Conservation (phyloP, 371 early-diverging fungal species). For the Circinella minor region DNA sequence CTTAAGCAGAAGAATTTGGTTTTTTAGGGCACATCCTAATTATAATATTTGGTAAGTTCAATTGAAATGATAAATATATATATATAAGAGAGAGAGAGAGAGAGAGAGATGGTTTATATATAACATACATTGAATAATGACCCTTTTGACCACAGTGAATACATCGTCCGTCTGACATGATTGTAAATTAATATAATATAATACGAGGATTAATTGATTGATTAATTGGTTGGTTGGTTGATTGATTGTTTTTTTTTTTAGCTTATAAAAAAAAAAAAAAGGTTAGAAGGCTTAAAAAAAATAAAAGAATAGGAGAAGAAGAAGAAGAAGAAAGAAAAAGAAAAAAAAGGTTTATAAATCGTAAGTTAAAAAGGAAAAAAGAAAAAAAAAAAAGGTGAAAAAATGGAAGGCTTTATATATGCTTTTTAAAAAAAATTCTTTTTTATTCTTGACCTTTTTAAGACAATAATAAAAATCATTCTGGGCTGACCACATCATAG, state of each 20-base stretch:
- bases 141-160: slow-evolving; percentile 57
- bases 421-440: background rate
- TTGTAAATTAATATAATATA: background rate
- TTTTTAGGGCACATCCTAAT: slow-evolving; percentile 54
- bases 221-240: no score
- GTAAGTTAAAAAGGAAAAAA: background rate
- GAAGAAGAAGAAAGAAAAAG: background rate
- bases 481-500: slow-evolving; percentile 6
- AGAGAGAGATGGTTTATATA: no score
- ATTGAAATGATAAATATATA: background rate
- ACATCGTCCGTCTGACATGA: slow-evolving; percentile 52
- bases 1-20: slow-evolving; percentile 19
- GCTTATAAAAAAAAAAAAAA: no score
- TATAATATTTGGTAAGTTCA: background rate
- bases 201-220: no score
- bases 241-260: no score
- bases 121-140: slow-evolving; percentile 52
- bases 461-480: background rate
- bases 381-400: background rate
- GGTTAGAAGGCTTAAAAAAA: slow-evolving; percentile 2
- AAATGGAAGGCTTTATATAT: slow-evolving; percentile 6
- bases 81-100: background rate
- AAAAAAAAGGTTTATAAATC: background rate
- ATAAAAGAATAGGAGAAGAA: background rate
- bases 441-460: background rate